phyloP scores from a whole-genome alignment of 257 asterid genomes.

The Penstemon eatonii region DNA sequence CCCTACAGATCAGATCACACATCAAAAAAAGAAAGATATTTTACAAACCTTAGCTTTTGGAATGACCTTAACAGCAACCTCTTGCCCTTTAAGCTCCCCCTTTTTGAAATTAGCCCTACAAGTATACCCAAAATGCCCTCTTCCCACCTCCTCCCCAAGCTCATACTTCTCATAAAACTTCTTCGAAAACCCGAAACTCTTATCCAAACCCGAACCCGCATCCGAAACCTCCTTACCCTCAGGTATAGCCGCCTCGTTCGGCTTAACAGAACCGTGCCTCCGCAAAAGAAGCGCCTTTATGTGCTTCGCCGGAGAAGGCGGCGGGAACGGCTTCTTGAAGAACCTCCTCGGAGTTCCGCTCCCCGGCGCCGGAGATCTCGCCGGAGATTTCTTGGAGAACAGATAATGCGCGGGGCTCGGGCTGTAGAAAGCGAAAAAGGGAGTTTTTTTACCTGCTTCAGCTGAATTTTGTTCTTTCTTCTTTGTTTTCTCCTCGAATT shows the following conservation, averaged over 20 bases:
- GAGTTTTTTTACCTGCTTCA: slow-evolving; percentile 63
- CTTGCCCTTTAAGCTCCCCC: slow-evolving; percentile 81
- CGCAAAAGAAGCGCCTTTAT: slow-evolving; percentile 76
- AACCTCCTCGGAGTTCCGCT: slow-evolving; percentile 69
- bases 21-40: no score
- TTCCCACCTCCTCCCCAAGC: slow-evolving; percentile 88
- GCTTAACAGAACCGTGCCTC: slow-evolving; percentile 89
- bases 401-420: slow-evolving; percentile 92
- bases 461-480: slow-evolving; percentile 5
- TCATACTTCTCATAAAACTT: slow-evolving; percentile 74
- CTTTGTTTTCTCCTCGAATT: slow-evolving; percentile 4
- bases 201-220: slow-evolving; percentile 54
- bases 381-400: slow-evolving; percentile 78
- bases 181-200: slow-evolving; percentile 85
- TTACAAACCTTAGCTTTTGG: slow-evolving; percentile 80
- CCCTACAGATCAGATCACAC: no score
- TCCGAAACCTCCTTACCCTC: slow-evolving; percentile 63
- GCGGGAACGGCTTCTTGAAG: slow-evolving; percentile 82
- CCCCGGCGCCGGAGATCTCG: slow-evolving; percentile 26
- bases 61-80: slow-evolving; percentile 91
- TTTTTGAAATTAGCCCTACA: slow-evolving; percentile 81
- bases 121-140: slow-evolving; percentile 98
- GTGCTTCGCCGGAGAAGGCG: slow-evolving; percentile 98
- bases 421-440: slow-evolving; percentile 86
- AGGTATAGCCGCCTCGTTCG: slow-evolving; percentile 60